A percentile compares a stretch with the other conserved stretches of the same genome.
Conservation (phyloP, 2,329 filamentous ascomycete species). For the Chaetomium strumarium region DNA sequence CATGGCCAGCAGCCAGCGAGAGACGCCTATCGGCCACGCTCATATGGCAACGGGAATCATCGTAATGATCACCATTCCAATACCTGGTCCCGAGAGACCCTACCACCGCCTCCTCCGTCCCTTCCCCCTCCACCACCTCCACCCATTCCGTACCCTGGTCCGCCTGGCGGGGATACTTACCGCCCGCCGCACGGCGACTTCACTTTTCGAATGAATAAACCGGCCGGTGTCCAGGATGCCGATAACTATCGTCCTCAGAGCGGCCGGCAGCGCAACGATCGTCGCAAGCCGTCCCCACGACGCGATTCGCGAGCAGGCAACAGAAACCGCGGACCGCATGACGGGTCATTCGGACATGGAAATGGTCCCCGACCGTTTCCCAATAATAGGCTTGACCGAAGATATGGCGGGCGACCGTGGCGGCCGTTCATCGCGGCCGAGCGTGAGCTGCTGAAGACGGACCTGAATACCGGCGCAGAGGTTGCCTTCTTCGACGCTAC, state of each 20-base stretch:
- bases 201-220: constrained; percentile 49
- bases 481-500: constrained; percentile 42
- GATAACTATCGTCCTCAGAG: constrained; percentile 31
- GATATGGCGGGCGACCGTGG: constrained; percentile 14
- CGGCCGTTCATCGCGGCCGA: constrained; percentile 38
- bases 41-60: constrained; percentile 5
- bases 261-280: constrained; percentile 13
- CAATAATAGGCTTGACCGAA: background rate
- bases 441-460: constrained; percentile 44
- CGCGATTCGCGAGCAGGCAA: constrained; percentile 6
- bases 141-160: constrained; percentile 7
- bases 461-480: constrained; percentile 37
- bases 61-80: constrained; percentile 5
- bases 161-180: constrained; percentile 22
- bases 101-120: constrained; percentile 1
- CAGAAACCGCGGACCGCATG: constrained; percentile 5
- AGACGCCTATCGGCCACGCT: constrained; percentile 15
- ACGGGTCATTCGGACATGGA: background rate
- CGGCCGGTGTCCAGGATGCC: constrained; percentile 40
- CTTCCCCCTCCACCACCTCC: background rate
- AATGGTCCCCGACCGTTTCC: background rate
- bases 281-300: constrained; percentile 1
- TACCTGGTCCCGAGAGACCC: constrained; percentile 2
- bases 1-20: constrained; percentile 7
- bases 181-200: constrained; percentile 46